phyloP scores from a whole-genome alignment of 2,329 filamentous ascomycete genomes.

The Sclerotinia minor region DNA sequence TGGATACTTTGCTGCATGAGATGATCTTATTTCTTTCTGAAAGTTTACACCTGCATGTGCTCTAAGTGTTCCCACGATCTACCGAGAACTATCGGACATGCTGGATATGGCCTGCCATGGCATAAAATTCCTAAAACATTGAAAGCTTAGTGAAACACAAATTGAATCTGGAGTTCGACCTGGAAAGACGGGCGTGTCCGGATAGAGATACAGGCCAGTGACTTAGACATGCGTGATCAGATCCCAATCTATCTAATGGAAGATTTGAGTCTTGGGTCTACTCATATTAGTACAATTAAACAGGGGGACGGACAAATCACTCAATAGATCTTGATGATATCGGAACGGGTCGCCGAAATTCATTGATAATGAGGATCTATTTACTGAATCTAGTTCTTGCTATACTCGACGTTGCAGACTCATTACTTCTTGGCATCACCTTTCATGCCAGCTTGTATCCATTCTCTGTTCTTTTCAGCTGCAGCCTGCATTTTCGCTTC shows the following conservation, averaged over 20 bases:
- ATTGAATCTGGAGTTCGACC: not conserved
- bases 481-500: conserved; percentile 57
- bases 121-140: not conserved
- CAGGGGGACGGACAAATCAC: not conserved
- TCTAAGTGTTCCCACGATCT: not conserved
- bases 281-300: not conserved
- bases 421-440: conserved; percentile 37
- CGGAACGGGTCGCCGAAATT: too few relatives aligned
- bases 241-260: not conserved
- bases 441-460: conserved; percentile 69
- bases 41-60: not conserved
- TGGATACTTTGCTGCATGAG: not conserved
- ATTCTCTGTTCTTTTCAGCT: conserved; percentile 55
- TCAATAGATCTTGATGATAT: not conserved
- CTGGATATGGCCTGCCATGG: not conserved
- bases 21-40: conserved; percentile 1
- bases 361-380: not conserved
- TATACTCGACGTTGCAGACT: not conserved
- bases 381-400: too few relatives aligned
- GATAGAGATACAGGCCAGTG: not conserved
- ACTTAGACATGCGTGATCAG: not conserved
- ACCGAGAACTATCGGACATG: not conserved
- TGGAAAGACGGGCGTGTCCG: not conserved
- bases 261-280: not conserved
- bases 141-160: not conserved